A percentile compares a stretch with the other conserved stretches of the same genome.
These are phyloP conservation scores for Spizellomyces sp. DNA, from an alignment of 192 early-diverging fungal species.

Conservation along the genomic window DNA sequence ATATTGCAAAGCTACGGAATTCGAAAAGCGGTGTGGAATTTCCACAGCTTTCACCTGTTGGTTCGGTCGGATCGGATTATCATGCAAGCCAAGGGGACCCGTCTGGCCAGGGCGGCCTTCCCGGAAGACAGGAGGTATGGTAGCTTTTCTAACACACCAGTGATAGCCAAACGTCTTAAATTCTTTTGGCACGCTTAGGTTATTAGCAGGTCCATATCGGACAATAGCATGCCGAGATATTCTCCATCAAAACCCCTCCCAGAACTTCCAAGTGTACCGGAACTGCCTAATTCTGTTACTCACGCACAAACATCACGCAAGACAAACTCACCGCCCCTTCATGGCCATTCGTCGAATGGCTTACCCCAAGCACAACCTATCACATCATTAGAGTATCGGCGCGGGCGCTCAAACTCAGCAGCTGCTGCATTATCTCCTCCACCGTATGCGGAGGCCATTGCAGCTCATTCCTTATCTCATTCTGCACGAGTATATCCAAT, in stretches of 20 bases:
- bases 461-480: not conserved
- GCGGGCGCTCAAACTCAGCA: not conserved
- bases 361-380: not conserved
- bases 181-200: not conserved
- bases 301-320: too few relatives aligned
- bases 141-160: not conserved
- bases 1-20: conserved; percentile 20
- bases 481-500: not conserved
- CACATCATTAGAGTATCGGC: not conserved
- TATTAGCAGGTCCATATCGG: too few relatives aligned
- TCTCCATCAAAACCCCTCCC: too few relatives aligned
- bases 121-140: not conserved
- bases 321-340: too few relatives aligned
- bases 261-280: too few relatives aligned
- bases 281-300: too few relatives aligned
- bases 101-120: not conserved
- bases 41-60: not conserved
- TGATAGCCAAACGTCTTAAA: not conserved
- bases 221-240: too few relatives aligned
- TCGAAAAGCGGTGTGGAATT: conserved; percentile 11
- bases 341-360: not conserved
- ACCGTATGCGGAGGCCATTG: not conserved
- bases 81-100: not conserved
- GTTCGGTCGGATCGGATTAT: not conserved
- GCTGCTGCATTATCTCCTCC: not conserved